These are phyloP conservation scores for Camelina neglecta DNA, from an alignment of 345 rosid genomes.

Conservation along the genomic window DNA sequence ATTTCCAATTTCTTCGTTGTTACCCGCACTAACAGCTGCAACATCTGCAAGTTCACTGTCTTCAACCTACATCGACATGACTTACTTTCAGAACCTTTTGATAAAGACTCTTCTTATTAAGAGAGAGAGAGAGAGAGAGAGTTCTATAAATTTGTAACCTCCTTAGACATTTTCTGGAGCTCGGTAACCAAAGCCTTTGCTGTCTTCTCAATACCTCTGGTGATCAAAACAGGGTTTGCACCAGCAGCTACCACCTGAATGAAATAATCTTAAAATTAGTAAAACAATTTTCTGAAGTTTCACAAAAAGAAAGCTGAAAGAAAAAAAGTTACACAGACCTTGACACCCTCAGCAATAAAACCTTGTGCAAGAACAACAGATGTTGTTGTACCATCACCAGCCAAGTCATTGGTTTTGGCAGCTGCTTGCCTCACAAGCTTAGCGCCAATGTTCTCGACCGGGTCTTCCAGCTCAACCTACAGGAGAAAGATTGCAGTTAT, in stretches of 20 bases:
- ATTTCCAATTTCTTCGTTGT: slow-evolving; percentile 86
- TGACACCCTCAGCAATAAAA: slow-evolving; percentile 93
- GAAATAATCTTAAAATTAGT: neutral
- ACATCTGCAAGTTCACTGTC: slow-evolving; percentile 99
- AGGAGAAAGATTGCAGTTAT: neutral
- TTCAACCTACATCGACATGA: slow-evolving; percentile 70
- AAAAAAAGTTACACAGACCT: slow-evolving; percentile 54
- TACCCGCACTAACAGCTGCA: slow-evolving; percentile 99
- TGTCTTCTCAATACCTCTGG: slow-evolving; percentile 97
- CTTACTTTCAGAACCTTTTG: neutral
- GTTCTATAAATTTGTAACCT: slow-evolving; percentile 51
- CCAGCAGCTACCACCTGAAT: slow-evolving; percentile 97
- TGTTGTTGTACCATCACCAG: slow-evolving; percentile 98
- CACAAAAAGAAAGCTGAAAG: slow-evolving; percentile 5
- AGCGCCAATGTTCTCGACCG: slow-evolving; percentile 98
- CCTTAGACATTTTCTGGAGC: slow-evolving; percentile 84
- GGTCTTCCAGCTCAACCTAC: slow-evolving; percentile 97
- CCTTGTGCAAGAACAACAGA: slow-evolving; percentile 99
- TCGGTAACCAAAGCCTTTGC: slow-evolving; percentile 79
- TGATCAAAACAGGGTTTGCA: slow-evolving; percentile 93
- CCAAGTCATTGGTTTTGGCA: slow-evolving; percentile 96
- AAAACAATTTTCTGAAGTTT: neutral
- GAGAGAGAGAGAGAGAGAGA: no score
- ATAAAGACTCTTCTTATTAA: neutral
- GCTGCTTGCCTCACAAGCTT: slow-evolving; percentile 98